phyloP scores from a whole-genome alignment of 352 stramenopile species.

The Pythium plurisporium region DNA sequence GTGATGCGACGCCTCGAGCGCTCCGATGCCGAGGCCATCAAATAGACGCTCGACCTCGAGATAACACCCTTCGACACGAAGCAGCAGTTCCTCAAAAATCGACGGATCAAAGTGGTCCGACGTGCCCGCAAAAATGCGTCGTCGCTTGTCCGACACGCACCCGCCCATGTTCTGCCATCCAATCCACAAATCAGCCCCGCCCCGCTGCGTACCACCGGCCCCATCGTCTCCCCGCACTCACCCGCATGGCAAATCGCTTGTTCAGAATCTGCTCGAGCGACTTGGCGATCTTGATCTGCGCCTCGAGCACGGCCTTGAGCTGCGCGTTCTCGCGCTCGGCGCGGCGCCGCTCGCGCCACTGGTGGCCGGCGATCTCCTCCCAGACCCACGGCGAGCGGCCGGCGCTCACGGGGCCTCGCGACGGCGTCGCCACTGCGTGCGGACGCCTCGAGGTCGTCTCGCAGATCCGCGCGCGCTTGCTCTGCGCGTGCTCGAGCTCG shows the following conservation, averaged over 20 bases:
- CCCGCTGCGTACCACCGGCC: too few species aligned
- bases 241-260: constrained; percentile 28
- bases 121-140: constrained; percentile 2
- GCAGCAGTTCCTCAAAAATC: constrained; percentile 23
- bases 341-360: constrained; percentile 20
- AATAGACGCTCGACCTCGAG: constrained; percentile 21
- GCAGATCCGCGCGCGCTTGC: background rate
- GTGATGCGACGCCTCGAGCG: constrained; percentile 19
- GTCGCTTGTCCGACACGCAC: constrained; percentile 2
- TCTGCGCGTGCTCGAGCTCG: constrained; percentile 16
- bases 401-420: background rate
- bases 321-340: constrained; percentile 37
- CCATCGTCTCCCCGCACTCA: too few species aligned
- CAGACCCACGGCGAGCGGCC: constrained; percentile 18
- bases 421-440: background rate
- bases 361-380: constrained; percentile 23
- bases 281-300: constrained; percentile 42
- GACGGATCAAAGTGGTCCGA: constrained; percentile 1
- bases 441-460: background rate
- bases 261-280: constrained; percentile 39
- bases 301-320: constrained; percentile 48
- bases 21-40: constrained; percentile 14
- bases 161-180: constrained; percentile 11
- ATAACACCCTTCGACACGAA: constrained; percentile 25
- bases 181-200: too few species aligned